Conservation (phyloP, 345 rosid species). For the Orychophragmus violaceus region DNA sequence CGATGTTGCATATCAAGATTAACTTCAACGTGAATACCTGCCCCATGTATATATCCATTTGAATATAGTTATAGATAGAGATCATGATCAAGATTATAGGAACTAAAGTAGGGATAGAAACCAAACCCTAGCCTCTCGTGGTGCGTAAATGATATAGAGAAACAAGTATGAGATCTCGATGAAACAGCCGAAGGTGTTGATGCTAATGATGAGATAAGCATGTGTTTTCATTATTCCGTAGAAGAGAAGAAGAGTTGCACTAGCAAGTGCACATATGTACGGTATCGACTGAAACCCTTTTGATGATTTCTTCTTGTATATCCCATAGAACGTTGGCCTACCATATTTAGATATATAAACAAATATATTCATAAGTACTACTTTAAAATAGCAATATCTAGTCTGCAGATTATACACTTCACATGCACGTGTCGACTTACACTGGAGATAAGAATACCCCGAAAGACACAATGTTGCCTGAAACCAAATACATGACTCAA, state of each 20-base stretch:
- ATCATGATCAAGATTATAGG: not conserved
- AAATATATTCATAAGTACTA: not conserved
- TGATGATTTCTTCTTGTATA: slow-evolving; percentile 61
- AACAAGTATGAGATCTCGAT: slow-evolving; percentile 48
- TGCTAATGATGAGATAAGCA: slow-evolving; percentile 48
- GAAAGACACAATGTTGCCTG: slow-evolving; percentile 68
- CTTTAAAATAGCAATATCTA: not conserved
- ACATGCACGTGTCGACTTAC: slow-evolving; percentile 43
- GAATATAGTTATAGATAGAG: not conserved
- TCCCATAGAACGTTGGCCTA: slow-evolving; percentile 64
- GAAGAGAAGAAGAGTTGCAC: slow-evolving; percentile 61
- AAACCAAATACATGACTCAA: not conserved
- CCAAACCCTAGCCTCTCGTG: slow-evolving; percentile 48
- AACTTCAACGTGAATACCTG: slow-evolving; percentile 53
- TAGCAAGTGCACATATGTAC: slow-evolving; percentile 49
- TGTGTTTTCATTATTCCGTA: slow-evolving; percentile 52
- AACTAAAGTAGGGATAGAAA: not conserved
- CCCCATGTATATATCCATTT: not conserved
- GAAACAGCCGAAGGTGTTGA: slow-evolving; percentile 55
- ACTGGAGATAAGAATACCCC: slow-evolving; percentile 72
- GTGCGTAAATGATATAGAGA: slow-evolving; percentile 50
- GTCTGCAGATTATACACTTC: not conserved
- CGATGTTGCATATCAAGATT: slow-evolving; percentile 49
- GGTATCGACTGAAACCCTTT: slow-evolving; percentile 73
- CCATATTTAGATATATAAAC: not conserved